Conservation (phyloP, 352 stramenopile genomes). For the Globisporangium radiosum region DNA sequence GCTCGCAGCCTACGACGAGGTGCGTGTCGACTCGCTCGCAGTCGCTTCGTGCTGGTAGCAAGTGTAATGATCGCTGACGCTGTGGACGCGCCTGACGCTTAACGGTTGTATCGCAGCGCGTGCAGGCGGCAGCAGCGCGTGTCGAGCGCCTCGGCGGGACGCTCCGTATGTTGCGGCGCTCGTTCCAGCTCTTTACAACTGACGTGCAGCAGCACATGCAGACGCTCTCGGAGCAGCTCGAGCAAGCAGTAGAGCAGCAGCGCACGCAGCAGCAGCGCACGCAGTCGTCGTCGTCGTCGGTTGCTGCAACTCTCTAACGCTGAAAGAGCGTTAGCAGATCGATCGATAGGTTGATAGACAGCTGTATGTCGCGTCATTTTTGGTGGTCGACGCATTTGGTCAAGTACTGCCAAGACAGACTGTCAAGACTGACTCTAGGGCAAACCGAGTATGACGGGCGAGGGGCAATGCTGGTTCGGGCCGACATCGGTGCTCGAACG, state of each 20-base stretch:
- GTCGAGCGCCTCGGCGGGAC: constrained; percentile 30
- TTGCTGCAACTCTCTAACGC: not conserved
- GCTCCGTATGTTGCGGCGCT: constrained; percentile 40
- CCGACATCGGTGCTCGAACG: no score
- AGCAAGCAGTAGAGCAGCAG: constrained; percentile 11
- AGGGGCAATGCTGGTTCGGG: no score
- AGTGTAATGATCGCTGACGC: no score
- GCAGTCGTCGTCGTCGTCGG: not conserved
- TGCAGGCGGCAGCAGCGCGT: constrained; percentile 22
- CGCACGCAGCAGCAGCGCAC: not conserved
- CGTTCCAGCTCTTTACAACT: constrained; percentile 49
- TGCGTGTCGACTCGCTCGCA: not conserved
- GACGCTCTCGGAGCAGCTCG: constrained; percentile 38
- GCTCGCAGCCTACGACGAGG: not conserved
- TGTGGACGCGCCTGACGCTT: no score
- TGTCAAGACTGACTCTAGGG: no score
- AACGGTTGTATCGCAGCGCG: constrained; percentile 12
- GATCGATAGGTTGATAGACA: not conserved
- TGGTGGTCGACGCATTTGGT: no score
- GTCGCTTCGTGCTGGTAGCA: no score
- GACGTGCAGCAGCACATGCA: constrained; percentile 51
- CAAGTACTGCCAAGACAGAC: no score
- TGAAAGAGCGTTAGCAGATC: not conserved
- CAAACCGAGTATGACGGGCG: no score
- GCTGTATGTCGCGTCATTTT: no score